A percentile compares a stretch with the other conserved stretches of the same genome.
Evolutionary conservation across 768 basidiomycete genomes (phyloP).

Genomic region (Calvatia gigantea): DNA sequence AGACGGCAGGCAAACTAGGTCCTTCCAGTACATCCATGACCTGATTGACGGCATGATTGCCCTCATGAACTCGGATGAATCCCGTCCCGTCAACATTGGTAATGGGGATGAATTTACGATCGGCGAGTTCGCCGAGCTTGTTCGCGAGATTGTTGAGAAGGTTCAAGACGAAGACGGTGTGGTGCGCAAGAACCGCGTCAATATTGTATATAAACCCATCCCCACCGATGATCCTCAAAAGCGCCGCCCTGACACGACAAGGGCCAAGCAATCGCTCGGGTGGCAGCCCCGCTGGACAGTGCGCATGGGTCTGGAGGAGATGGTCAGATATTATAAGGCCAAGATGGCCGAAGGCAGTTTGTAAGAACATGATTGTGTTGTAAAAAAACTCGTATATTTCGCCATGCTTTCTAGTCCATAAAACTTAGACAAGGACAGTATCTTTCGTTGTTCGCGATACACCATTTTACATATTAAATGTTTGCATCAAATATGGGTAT

Average conservation of each 20-base stretch:
- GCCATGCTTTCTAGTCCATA: background rate
- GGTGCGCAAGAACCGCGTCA: constrained; percentile 43
- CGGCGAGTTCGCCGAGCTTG: constrained; percentile 87
- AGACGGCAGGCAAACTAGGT: constrained; percentile 89
- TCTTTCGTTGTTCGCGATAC: background rate
- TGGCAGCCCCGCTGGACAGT: constrained; percentile 97
- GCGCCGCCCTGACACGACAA: constrained; percentile 87
- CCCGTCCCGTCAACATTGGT: constrained; percentile 95
- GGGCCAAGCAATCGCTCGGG: constrained; percentile 76
- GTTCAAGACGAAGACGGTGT: constrained; percentile 84
- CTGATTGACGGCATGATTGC: constrained; percentile 90
- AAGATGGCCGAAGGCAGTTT: constrained; percentile 85
- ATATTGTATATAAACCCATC: constrained; percentile 77
- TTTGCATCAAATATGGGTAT: background rate
- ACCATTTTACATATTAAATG: background rate
- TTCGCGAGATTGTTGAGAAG: constrained; percentile 89
- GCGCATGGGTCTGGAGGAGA: constrained; percentile 91
- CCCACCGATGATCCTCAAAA: constrained; percentile 94
- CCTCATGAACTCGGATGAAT: constrained; percentile 93
- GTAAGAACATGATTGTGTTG: constrained; percentile 26
- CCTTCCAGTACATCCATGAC: constrained; percentile 98
- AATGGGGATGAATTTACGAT: constrained; percentile 96
- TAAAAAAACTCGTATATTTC: background rate
- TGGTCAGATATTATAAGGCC: constrained; percentile 90
- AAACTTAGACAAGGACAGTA: background rate